Percentiles rank a stretch among this genome's conserved stretches.
These are phyloP conservation scores for Diversispora eburnea DNA, from an alignment of 192 early-diverging fungal genomes.

Conservation along the genomic window DNA sequence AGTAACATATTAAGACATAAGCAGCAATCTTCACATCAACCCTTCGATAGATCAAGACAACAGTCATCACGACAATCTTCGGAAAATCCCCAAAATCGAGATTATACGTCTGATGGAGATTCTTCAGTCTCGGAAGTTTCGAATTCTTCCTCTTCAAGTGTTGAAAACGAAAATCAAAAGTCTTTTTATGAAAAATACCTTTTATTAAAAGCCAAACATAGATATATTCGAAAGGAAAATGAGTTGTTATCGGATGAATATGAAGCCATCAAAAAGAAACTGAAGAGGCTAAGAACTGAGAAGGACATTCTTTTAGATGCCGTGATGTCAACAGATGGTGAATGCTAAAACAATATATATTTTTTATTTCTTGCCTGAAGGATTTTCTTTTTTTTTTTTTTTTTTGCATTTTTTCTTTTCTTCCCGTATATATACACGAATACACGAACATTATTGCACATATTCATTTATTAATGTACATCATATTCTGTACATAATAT, in stretches of 20 bases:
- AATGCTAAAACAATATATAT: not conserved
- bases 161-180: not conserved
- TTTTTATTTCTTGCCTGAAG: too few species aligned
- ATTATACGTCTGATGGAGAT: conserved; percentile 9
- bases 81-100: not conserved
- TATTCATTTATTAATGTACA: too few species aligned
- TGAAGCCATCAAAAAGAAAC: conserved; percentile 29
- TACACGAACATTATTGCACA: too few species aligned
- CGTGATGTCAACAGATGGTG: conserved; percentile 27
- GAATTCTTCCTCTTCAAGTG: not conserved
- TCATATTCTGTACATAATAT: too few species aligned
- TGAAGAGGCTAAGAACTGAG: conserved; percentile 41
- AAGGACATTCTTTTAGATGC: conserved; percentile 43
- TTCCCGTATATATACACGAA: too few species aligned
- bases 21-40: not conserved
- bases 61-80: not conserved
- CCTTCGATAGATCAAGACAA: conserved; percentile 7
- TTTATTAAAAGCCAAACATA: conserved; percentile 39
- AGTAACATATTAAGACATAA: not conserved
- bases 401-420: too few species aligned
- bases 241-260: conserved; percentile 46
- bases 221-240: conserved; percentile 44
- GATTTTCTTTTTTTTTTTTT: too few species aligned
- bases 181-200: conserved; percentile 37
- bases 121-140: conserved; percentile 3